Evolutionary conservation across 768 basidiomycete species (phyloP).

Genomic region (Paxillus involutus): DNA sequence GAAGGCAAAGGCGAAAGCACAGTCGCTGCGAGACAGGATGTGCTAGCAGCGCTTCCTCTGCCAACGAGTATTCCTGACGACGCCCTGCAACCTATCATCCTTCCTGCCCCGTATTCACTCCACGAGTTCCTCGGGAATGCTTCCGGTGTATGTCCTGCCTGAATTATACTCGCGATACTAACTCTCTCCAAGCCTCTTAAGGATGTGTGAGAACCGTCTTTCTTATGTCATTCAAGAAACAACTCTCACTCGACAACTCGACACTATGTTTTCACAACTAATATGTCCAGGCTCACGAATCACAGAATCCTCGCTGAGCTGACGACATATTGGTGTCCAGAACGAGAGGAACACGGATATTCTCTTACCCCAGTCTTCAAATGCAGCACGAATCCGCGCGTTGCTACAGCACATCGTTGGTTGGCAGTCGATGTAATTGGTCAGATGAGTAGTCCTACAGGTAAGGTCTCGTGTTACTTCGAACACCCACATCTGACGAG

Average conservation of each 20-base stretch:
- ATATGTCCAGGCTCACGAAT: constrained; percentile 50
- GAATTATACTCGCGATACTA: neutral
- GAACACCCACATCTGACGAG: neutral
- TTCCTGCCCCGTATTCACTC: constrained; percentile 62
- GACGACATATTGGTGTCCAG: constrained; percentile 78
- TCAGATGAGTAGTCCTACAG: constrained; percentile 61
- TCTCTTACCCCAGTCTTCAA: constrained; percentile 73
- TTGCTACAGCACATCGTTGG: constrained; percentile 78
- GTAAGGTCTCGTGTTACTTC: constrained; percentile 30
- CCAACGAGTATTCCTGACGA: constrained; percentile 65
- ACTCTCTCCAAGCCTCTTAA: constrained; percentile 47
- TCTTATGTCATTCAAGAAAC: neutral
- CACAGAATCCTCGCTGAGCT: constrained; percentile 66
- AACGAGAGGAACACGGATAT: constrained; percentile 82
- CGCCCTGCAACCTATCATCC: constrained; percentile 64
- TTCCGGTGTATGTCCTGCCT: constrained; percentile 47
- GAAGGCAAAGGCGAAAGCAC: constrained; percentile 34
- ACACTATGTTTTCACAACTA: neutral
- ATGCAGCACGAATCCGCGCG: constrained; percentile 77
- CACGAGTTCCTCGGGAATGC: constrained; percentile 67
- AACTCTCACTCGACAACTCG: neutral
- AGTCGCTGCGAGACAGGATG: constrained; percentile 52
- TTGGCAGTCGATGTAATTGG: constrained; percentile 58
- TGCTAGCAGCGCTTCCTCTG: constrained; percentile 61
- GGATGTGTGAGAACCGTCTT: constrained; percentile 47